Conservation (phyloP, 345 rosid genomes). For the Citrus inodora region DNA sequence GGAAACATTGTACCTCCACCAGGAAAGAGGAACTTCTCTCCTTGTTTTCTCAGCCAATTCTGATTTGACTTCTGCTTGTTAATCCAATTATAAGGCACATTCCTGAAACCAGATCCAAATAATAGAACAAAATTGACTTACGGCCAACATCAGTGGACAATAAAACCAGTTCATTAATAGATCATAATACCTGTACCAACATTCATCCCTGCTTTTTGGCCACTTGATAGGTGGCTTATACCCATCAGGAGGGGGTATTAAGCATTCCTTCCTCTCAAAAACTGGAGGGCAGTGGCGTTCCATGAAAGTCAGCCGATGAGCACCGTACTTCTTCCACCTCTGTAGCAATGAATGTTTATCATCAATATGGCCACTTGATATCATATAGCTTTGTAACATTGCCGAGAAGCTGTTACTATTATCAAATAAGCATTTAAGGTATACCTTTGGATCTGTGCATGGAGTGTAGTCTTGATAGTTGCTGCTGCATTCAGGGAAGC, state of each 20-base stretch:
- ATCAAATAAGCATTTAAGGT: not conserved
- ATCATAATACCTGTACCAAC: slow-evolving; percentile 90
- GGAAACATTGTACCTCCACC: slow-evolving; percentile 99
- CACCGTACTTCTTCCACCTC: slow-evolving; percentile 95
- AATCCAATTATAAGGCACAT: slow-evolving; percentile 98
- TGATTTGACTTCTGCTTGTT: slow-evolving; percentile 96
- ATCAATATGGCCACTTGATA: not conserved
- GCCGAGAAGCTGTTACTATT: not conserved
- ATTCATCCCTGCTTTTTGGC: slow-evolving; percentile 88
- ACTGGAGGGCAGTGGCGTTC: slow-evolving; percentile 94
- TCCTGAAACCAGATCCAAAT: slow-evolving; percentile 50
- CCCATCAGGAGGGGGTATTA: slow-evolving; percentile 97
- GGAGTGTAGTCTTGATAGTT: slow-evolving; percentile 96
- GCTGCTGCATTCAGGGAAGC: slow-evolving; percentile 76
- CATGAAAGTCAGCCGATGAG: slow-evolving; percentile 82
- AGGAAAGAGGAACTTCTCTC: slow-evolving; percentile 88
- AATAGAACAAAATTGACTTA: not conserved
- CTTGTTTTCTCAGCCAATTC: slow-evolving; percentile 89
- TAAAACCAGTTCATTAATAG: slow-evolving; percentile 60
- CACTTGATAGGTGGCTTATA: slow-evolving; percentile 87
- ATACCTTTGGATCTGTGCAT: slow-evolving; percentile 96
- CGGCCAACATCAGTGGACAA: not conserved
- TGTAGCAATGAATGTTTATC: slow-evolving; percentile 28
- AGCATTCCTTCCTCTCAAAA: slow-evolving; percentile 85
- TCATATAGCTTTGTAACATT: no score